These are phyloP conservation scores for Pseudocercospora fuligena DNA, from an alignment of 2,329 filamentous ascomycete species.

Conservation along the genomic window DNA sequence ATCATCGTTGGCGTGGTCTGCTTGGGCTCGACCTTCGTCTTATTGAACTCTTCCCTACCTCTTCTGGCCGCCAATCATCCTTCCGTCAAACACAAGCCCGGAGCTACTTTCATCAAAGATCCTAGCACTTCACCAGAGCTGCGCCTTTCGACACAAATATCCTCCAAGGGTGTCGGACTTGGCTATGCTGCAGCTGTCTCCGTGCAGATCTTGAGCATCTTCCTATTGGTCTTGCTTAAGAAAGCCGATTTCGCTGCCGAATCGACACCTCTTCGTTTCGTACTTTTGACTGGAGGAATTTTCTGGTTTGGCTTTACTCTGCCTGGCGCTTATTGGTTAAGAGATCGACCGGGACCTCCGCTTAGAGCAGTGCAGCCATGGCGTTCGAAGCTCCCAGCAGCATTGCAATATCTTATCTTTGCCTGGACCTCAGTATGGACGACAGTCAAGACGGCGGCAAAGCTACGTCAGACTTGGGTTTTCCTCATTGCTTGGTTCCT, in stretches of 20 bases:
- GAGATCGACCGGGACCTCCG: constrained; percentile 69
- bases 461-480: constrained; percentile 71
- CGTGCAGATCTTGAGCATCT: constrained; percentile 76
- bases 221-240: constrained; percentile 65
- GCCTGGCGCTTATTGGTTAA: constrained; percentile 81
- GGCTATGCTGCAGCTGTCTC: constrained; percentile 85
- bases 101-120: constrained; percentile 1
- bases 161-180: constrained; percentile 84
- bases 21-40: constrained; percentile 90
- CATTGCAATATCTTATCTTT: constrained; percentile 71
- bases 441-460: constrained; percentile 73
- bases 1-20: constrained; percentile 87
- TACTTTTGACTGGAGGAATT: constrained; percentile 77
- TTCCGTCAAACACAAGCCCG: constrained; percentile 37
- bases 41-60: constrained; percentile 93
- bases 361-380: constrained; percentile 52
- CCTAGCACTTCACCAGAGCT: constrained; percentile 64
- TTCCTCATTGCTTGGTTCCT: constrained; percentile 89
- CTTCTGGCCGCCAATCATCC: constrained; percentile 84
- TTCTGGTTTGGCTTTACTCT: constrained; percentile 92
- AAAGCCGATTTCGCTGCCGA: constrained; percentile 69
- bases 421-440: constrained; percentile 82
- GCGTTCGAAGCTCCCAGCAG: constrained; percentile 22
- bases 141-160: constrained; percentile 80
- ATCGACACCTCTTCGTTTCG: constrained; percentile 76